Percentiles rank a stretch among this genome's conserved stretches.
Conservation (phyloP, 2,329 filamentous ascomycete species). For the Pyrenophora graminea region DNA sequence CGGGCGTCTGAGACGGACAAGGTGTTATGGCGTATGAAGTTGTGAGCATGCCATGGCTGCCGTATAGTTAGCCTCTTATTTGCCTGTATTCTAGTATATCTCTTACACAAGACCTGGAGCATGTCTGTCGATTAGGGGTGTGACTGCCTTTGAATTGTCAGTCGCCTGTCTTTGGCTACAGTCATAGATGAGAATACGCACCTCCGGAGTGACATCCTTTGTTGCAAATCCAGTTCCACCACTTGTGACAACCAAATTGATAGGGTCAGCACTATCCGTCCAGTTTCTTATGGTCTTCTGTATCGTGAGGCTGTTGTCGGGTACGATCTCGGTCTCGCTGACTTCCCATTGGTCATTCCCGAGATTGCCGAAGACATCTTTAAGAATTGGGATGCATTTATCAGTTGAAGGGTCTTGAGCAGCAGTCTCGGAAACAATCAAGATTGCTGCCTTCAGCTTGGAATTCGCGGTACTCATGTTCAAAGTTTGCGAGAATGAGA, state of each 20-base stretch:
- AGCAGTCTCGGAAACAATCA: constrained; percentile 91
- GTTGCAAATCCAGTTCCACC: constrained; percentile 92
- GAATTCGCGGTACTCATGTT: constrained; percentile 41
- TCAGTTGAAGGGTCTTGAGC: constrained; percentile 78
- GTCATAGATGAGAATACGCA: constrained; percentile 41
- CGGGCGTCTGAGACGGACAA: constrained; percentile 64
- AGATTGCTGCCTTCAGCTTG: constrained; percentile 72
- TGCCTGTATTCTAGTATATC: neutral
- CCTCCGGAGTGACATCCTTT: constrained; percentile 86
- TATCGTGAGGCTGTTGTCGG: constrained; percentile 75
- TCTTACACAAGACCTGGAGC: constrained; percentile 80
- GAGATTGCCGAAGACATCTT: constrained; percentile 69
- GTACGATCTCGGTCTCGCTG: constrained; percentile 71
- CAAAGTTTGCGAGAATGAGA: constrained; percentile 18
- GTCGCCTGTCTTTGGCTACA: neutral
- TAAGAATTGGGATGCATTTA: constrained; percentile 68
- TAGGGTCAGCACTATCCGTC: constrained; percentile 65
- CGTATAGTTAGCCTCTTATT: constrained; percentile 15
- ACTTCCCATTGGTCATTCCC: constrained; percentile 74
- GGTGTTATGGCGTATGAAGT: constrained; percentile 84
- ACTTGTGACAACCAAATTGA: constrained; percentile 83
- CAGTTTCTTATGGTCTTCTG: constrained; percentile 73
- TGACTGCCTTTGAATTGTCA: constrained; percentile 65
- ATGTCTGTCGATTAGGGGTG: constrained; percentile 77
- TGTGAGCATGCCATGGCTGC: constrained; percentile 86